A percentile compares a stretch with the other conserved stretches of the same genome.
Evolutionary conservation across 768 basidiomycete genomes (phyloP).

Genomic region (Lactarius deliciosus): DNA sequence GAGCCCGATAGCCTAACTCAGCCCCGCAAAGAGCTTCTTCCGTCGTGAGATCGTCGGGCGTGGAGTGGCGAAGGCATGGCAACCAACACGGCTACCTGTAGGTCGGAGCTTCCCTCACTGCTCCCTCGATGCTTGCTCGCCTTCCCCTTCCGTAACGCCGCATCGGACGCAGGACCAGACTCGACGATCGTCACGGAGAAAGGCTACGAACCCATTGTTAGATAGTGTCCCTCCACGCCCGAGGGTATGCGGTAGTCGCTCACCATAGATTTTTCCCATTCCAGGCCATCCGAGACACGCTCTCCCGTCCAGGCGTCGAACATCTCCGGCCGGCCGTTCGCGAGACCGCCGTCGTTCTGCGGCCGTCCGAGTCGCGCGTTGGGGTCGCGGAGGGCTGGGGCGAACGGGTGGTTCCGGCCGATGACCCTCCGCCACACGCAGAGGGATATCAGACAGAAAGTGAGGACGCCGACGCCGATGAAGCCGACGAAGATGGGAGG

Average conservation of each 20-base stretch:
- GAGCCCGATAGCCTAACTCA: constrained; percentile 23
- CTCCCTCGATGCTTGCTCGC: not conserved
- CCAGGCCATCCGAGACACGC: not conserved
- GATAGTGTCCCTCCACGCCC: too few species aligned
- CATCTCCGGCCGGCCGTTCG: constrained; percentile 17
- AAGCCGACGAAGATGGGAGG: constrained; percentile 23
- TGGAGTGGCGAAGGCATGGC: constrained; percentile 27
- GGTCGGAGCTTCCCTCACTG: too few species aligned
- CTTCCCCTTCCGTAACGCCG: not conserved
- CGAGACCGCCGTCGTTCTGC: not conserved
- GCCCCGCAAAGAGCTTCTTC: not conserved
- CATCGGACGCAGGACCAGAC: not conserved
- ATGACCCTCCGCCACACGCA: constrained; percentile 16
- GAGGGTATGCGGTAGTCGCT: not conserved
- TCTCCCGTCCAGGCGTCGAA: constrained; percentile 24
- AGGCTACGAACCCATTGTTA: constrained; percentile 1
- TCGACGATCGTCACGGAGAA: constrained; percentile 17
- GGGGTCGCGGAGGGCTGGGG: not conserved
- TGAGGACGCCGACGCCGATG: constrained; percentile 20
- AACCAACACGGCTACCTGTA: constrained; percentile 27
- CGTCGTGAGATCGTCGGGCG: not conserved
- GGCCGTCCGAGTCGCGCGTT: not conserved
- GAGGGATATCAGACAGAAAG: constrained; percentile 1
- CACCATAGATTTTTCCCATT: constrained; percentile 22
- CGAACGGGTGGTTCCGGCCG: not conserved